These are phyloP conservation scores for Calonectria henricotiae DNA, from an alignment of 2,329 filamentous ascomycete species.

Conservation along the genomic window DNA sequence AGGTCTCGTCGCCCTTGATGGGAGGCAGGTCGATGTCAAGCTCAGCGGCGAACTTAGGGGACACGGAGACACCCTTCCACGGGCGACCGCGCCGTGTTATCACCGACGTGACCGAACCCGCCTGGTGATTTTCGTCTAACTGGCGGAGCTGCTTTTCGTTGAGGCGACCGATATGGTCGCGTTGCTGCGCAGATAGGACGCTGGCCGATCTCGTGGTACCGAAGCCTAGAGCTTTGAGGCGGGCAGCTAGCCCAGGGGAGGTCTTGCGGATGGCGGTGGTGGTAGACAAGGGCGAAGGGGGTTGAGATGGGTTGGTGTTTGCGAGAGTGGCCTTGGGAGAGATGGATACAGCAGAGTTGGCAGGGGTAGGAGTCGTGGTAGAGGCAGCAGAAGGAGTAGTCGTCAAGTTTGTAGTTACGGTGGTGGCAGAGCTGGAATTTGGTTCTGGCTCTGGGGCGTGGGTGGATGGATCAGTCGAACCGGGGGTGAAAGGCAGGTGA, in stretches of 20 bases:
- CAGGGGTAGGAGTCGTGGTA: constrained; percentile 39
- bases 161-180: constrained; percentile 76
- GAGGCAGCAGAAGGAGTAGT: constrained; percentile 43
- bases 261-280: constrained; percentile 68
- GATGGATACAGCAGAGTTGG: constrained; percentile 45
- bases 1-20: constrained; percentile 53
- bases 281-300: constrained; percentile 49
- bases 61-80: constrained; percentile 75
- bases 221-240: constrained; percentile 77
- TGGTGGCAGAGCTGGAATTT: constrained; percentile 45
- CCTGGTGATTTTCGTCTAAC: constrained; percentile 78
- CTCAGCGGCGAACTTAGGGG: constrained; percentile 50
- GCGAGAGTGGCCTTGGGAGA: constrained; percentile 46
- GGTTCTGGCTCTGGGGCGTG: constrained; percentile 49
- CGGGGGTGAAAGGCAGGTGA: constrained; percentile 52
- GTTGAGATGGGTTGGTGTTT: constrained; percentile 48
- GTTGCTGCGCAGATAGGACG: constrained; percentile 48
- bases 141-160: constrained; percentile 79
- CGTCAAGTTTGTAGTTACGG: constrained; percentile 39
- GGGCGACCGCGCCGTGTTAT: constrained; percentile 79
- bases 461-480: constrained; percentile 51
- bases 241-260: constrained; percentile 76
- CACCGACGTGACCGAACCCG: constrained; percentile 66
- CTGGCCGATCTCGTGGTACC: constrained; percentile 63
- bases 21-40: constrained; percentile 47